Evolutionary conservation across 805 yeast genomes (phyloP).

Genomic region (Barnettozyma sp.): DNA sequence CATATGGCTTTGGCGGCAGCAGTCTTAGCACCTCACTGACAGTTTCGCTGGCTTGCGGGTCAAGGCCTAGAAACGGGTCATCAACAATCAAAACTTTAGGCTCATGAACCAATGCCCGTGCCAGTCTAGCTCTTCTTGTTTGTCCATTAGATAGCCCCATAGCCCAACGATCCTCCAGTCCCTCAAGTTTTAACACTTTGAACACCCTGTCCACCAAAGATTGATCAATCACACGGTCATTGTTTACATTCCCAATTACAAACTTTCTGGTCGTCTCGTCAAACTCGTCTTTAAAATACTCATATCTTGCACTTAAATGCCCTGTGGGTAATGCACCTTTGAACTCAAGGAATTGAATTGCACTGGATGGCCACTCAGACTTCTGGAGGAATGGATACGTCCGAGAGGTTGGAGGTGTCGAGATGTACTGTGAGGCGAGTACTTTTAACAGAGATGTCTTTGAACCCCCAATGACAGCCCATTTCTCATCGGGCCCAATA

Average conservation of each 20-base stretch:
- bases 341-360: conserved; percentile 38
- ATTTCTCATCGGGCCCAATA: conserved; percentile 33
- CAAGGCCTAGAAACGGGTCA: conserved; percentile 90
- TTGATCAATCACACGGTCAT: conserved; percentile 26
- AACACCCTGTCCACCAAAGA: conserved; percentile 38
- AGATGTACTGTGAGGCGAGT: conserved; percentile 47
- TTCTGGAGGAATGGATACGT: conserved; percentile 45
- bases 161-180: conserved; percentile 65
- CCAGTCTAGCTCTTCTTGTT: conserved; percentile 82
- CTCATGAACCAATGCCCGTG: conserved; percentile 55
- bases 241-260: conserved; percentile 44
- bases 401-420: conserved; percentile 47
- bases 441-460: conserved; percentile 50
- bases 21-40: conserved; percentile 49
- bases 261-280: conserved; percentile 64
- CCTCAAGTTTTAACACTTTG: conserved; percentile 44
- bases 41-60: conserved; percentile 57
- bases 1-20: conserved; percentile 42
- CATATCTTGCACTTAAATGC: conserved; percentile 86
- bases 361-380: conserved; percentile 40
- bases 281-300: conserved; percentile 75
- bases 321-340: conserved; percentile 46
- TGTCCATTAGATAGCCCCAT: conserved; percentile 92
- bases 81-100: conserved; percentile 72
- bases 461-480: conserved; percentile 51